A percentile compares a stretch with the other conserved stretches of the same genome.
Evolutionary conservation across 2,329 filamentous ascomycete genomes (phyloP).

Genomic region (Paecilomyces sp.): DNA sequence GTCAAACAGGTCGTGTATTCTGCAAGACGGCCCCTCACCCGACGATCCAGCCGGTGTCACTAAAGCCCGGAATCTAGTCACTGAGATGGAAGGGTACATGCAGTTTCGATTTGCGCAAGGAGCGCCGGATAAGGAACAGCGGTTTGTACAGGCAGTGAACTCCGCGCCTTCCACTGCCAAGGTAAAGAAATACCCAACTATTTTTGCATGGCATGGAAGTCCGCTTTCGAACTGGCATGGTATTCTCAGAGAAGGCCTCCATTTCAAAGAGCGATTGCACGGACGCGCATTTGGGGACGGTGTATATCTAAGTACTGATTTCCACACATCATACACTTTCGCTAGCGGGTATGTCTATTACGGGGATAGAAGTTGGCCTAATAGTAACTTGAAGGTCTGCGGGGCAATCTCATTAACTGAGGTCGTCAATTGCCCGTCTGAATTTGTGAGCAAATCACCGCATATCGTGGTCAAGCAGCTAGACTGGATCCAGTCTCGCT

Average conservation of each 20-base stretch:
- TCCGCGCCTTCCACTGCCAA: conserved; percentile 27
- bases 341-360: conserved; percentile 7
- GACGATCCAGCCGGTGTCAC: conserved; percentile 5
- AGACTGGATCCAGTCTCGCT: conserved; percentile 87
- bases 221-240: conserved; percentile 74
- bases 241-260: conserved; percentile 74
- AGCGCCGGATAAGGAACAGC: conserved; percentile 75
- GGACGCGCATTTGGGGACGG: conserved; percentile 72
- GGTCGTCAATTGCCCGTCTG: conserved; percentile 64
- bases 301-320: conserved; percentile 66
- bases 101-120: conserved; percentile 88
- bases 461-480: conserved; percentile 67
- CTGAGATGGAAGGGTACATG: conserved; percentile 59
- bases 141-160: conserved; percentile 60
- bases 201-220: conserved; percentile 87
- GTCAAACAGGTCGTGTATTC: conserved; percentile 80
- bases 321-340: conserved; percentile 52
- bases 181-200: conserved; percentile 50
- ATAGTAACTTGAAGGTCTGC: conserved; percentile 55
- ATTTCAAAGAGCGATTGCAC: conserved; percentile 57
- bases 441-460: conserved; percentile 51
- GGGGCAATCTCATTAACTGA: conserved; percentile 71
- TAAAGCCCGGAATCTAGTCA: conserved; percentile 45
- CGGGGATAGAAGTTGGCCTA: conserved; percentile 56
- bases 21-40: conserved; percentile 55